Conservation (phyloP, 352 stramenopile species). For the Globisporangium parvum region DNA sequence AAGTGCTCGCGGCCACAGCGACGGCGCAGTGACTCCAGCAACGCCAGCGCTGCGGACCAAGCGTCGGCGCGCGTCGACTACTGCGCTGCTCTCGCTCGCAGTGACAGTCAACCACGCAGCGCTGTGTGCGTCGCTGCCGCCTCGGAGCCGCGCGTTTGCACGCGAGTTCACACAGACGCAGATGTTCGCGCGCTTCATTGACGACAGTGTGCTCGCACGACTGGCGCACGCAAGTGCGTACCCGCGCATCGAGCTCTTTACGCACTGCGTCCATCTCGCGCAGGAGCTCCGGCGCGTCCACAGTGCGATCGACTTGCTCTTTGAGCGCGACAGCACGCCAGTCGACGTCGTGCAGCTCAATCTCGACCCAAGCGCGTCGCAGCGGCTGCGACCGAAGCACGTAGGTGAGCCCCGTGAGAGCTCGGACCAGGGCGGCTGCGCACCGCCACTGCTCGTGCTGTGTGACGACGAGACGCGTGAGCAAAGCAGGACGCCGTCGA, state of each 20-base stretch:
- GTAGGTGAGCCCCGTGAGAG: not conserved
- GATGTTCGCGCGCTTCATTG: conserved; percentile 55
- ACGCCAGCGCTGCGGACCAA: not conserved
- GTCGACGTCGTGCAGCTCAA: conserved; percentile 32
- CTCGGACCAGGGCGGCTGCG: no score
- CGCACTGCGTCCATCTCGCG: conserved; percentile 53
- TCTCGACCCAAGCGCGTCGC: conserved; percentile 12
- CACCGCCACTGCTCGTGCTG: no score
- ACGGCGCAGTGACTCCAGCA: not conserved
- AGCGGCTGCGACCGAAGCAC: not conserved
- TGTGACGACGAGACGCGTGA: not conserved
- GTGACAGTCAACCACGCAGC: conserved; percentile 47
- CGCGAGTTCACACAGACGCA: conserved; percentile 56
- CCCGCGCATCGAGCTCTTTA: conserved; percentile 46
- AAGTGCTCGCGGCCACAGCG: not conserved
- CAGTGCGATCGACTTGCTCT: conserved; percentile 40
- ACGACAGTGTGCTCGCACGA: conserved; percentile 45
- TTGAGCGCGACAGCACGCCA: conserved; percentile 39
- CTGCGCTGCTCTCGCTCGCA: conserved; percentile 23
- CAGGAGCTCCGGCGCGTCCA: conserved; percentile 29
- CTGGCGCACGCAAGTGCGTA: conserved; percentile 25
- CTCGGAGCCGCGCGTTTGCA: conserved; percentile 25
- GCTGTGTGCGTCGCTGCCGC: conserved; percentile 26
- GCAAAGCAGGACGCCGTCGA: conserved; percentile 7
- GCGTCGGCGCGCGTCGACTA: conserved; percentile 34